These are phyloP conservation scores for Coniosporium tulheliwenetii DNA, from an alignment of 2,329 filamentous ascomycete genomes.

Conservation along the genomic window DNA sequence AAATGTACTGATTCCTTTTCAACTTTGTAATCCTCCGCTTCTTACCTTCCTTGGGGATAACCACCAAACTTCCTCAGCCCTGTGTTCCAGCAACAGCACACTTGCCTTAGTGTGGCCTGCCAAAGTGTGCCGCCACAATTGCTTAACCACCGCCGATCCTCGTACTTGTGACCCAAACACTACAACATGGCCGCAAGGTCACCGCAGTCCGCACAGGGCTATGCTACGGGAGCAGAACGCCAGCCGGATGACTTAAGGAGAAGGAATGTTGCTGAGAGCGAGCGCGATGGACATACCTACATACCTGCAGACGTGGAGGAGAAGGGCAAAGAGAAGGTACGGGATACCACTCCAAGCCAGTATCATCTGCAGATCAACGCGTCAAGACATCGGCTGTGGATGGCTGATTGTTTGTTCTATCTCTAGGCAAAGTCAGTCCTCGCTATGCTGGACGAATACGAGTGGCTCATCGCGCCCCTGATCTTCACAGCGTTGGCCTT, in stretches of 20 bases:
- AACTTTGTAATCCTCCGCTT: too few species aligned
- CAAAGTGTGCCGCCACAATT: too few species aligned
- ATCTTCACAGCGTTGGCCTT: conserved; percentile 47
- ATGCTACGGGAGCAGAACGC: conserved; percentile 22
- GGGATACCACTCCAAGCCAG: background rate
- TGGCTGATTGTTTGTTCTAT: background rate
- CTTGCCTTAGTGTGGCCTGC: too few species aligned
- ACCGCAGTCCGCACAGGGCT: conserved; percentile 1
- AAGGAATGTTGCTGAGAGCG: conserved; percentile 22
- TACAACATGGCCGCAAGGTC: conserved; percentile 9
- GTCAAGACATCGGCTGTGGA: too few species aligned
- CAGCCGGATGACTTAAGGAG: conserved; percentile 28
- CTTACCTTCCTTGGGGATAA: too few species aligned
- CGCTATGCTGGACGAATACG: conserved; percentile 45
- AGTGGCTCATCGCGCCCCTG: conserved; percentile 47
- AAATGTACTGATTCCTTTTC: too few species aligned
- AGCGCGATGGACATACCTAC: conserved; percentile 16
- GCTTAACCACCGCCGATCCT: too few species aligned
- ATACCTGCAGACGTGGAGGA: conserved; percentile 17
- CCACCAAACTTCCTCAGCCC: too few species aligned
- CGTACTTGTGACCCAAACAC: background rate
- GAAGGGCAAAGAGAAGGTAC: conserved; percentile 34
- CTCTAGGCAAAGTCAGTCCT: conserved; percentile 37
- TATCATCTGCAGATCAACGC: too few species aligned
- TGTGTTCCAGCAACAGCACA: too few species aligned